Evolutionary conservation across 2,329 filamentous ascomycete genomes (phyloP).

Genomic region (Ophioceras dolichostomum): DNA sequence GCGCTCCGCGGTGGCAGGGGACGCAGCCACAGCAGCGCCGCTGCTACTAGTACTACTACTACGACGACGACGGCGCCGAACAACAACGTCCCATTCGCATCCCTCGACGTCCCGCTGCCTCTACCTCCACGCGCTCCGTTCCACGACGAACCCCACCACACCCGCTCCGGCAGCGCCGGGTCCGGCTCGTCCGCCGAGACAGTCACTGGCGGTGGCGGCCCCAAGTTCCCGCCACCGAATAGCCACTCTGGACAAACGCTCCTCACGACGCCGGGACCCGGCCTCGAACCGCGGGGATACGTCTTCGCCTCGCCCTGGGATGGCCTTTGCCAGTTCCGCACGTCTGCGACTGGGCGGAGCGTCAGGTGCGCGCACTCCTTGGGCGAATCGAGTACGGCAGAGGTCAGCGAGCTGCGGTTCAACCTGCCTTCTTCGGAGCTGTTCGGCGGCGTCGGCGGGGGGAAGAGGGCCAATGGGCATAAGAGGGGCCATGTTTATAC

Average conservation of each 20-base stretch:
- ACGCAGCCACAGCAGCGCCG: constrained; percentile 13
- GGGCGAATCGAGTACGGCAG: constrained; percentile 21
- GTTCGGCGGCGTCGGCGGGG: constrained; percentile 19
- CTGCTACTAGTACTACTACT: too few relatives aligned
- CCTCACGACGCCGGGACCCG: constrained; percentile 30
- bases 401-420: constrained; percentile 78
- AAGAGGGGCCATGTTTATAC: constrained; percentile 29
- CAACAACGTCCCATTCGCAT: too few relatives aligned
- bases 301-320: constrained; percentile 80
- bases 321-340: constrained; percentile 74
- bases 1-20: constrained; percentile 27
- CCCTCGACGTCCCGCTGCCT: too few relatives aligned
- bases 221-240: too few relatives aligned
- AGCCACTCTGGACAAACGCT: too few relatives aligned
- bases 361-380: constrained; percentile 66
- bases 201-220: too few relatives aligned
- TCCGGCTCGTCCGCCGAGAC: constrained; percentile 22
- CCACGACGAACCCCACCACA: too few relatives aligned
- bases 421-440: constrained; percentile 58
- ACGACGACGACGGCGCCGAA: too few relatives aligned
- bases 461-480: constrained; percentile 20
- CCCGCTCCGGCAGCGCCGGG: constrained; percentile 16
- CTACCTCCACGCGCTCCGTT: constrained; percentile 5
- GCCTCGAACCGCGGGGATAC: constrained; percentile 51
- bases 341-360: constrained; percentile 61